Conservation (phyloP, 2,329 filamentous ascomycete genomes). For the Fusarium camptoceras region DNA sequence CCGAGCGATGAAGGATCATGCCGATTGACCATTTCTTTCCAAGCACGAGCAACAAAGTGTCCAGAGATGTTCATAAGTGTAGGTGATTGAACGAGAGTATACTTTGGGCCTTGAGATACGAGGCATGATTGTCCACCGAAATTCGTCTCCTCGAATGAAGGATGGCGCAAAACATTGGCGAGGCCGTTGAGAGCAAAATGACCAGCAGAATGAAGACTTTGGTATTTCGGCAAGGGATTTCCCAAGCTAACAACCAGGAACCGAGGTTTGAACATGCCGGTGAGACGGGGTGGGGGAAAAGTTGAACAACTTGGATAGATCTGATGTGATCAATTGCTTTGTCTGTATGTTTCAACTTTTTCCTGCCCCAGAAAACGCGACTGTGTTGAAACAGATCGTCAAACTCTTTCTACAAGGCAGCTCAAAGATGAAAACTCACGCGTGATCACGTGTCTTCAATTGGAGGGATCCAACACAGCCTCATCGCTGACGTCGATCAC, state of each 20-base stretch:
- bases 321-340: background rate
- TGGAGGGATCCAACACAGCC: constrained; percentile 29
- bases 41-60: constrained; percentile 73
- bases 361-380: constrained; percentile 17
- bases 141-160: constrained; percentile 60
- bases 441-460: constrained; percentile 47
- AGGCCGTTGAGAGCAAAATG: constrained; percentile 79
- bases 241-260: constrained; percentile 89
- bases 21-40: constrained; percentile 65
- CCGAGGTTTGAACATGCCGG: constrained; percentile 56
- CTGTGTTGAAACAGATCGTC: constrained; percentile 10
- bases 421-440: constrained; percentile 23
- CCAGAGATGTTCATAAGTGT: constrained; percentile 89
- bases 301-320: background rate
- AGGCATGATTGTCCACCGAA: constrained; percentile 65
- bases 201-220: constrained; percentile 88
- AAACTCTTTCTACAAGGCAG: constrained; percentile 2
- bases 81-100: constrained; percentile 79
- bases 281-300: background rate
- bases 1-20: constrained; percentile 52
- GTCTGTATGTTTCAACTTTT: background rate
- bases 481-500: constrained; percentile 49
- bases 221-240: constrained; percentile 80
- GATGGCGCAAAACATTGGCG: constrained; percentile 58
- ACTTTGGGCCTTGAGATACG: constrained; percentile 62